Percentiles rank a stretch among this genome's conserved stretches.
Evolutionary conservation across 2,329 filamentous ascomycete genomes (phyloP).

Genomic region (Dryadomyces quercus-mongolicae): DNA sequence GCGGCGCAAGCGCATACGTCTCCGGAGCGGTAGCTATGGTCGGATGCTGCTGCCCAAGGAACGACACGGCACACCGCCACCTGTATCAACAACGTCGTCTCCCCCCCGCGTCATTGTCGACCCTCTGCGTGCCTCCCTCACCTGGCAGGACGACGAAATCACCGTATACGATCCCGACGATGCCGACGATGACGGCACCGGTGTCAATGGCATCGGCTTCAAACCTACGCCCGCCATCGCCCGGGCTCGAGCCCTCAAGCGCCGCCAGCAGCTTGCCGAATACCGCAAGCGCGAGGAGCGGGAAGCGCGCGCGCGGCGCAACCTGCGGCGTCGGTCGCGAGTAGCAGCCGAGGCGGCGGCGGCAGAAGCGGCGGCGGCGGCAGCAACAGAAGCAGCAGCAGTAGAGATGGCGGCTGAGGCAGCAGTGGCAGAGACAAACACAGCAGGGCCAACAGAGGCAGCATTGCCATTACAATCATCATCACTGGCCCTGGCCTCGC

Average conservation of each 20-base stretch:
- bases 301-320: slow-evolving; percentile 46
- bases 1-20: slow-evolving; percentile 7
- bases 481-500: background rate
- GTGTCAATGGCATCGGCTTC: slow-evolving; percentile 57
- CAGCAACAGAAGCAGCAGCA: too few species aligned
- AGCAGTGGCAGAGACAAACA: background rate
- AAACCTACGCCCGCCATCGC: slow-evolving; percentile 50
- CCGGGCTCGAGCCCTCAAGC: slow-evolving; percentile 41
- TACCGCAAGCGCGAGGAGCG: slow-evolving; percentile 49
- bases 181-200: slow-evolving; percentile 53
- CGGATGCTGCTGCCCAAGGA: background rate
- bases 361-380: background rate
- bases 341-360: background rate
- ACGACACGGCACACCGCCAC: background rate
- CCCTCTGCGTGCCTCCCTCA: slow-evolving; percentile 45
- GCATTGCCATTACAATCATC: background rate
- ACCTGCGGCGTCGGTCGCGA: slow-evolving; percentile 29
- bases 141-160: slow-evolving; percentile 58
- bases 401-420: too few species aligned
- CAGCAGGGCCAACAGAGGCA: too few species aligned
- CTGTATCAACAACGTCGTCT: background rate
- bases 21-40: background rate
- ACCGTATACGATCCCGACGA: slow-evolving; percentile 54
- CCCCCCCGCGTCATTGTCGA: slow-evolving; percentile 25
- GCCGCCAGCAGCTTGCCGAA: slow-evolving; percentile 48